Evolutionary conservation across 306 rosid species (phyloP), one percentile per base, ranked within the genome.

Genomic region (Parietaria judaica): DNA sequence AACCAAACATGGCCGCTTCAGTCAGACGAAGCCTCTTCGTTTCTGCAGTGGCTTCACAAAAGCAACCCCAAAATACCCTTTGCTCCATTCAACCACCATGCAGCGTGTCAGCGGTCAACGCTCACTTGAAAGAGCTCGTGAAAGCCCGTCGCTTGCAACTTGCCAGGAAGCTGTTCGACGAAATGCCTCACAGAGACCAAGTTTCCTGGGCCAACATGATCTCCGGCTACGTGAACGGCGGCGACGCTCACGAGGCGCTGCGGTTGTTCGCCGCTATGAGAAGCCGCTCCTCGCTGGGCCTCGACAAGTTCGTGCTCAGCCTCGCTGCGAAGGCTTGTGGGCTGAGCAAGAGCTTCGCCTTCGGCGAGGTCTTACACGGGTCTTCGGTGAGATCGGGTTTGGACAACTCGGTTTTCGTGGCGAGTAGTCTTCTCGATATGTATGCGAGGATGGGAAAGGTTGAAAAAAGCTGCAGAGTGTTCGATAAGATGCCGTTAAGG

Each of bases 271-370:
- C 85, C 11, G 36, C 54, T 35, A 74, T 84, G 89, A 68, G 86
- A 79, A 63, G 67, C 54, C 84, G 74, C 36, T 75, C 82, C 6
- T 78, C 53, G 50, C 70, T 76, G 66, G 55, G 65, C 49, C 74
- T 71, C 70, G 91, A 87, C 64, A 86, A 72, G 35, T 87, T 84
- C 41, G 56, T 67, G 90, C 80, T 87, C 68, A 84, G 88, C 64
- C 65, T 84, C 72, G 83, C 68, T 36, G 64, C 81, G 69, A 89
- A 89, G 81, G 90, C 86, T 73, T 79, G 91, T 68, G 90, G 82
- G 10, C 74, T 70, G 49, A 64, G 69, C 58, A 57, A 39, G 78
- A 71, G 81, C 58, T 60, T 66, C 12, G 58, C 35, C 64, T 68
- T 51, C 66, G 96, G 90, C 46, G 80, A 72, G 71, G 36, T 60